Conservation (phyloP, 768 basidiomycete genomes). For the Leccinellum albellum region DNA sequence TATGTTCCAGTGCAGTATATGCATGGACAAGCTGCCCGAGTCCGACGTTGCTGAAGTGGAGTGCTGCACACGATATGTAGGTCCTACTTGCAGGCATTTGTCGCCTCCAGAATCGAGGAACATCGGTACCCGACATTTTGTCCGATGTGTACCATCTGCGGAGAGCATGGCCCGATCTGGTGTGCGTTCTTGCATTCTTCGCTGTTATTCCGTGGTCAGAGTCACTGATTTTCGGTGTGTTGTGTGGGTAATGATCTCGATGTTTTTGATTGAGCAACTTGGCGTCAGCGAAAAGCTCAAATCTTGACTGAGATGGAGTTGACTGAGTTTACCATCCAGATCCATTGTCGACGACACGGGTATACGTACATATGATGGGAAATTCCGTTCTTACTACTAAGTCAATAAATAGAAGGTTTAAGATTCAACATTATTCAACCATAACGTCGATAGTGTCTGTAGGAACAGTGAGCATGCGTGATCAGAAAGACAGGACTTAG, state of each 20-base stretch:
- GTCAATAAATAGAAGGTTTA: no score
- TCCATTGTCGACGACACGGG: slow-evolving; percentile 51
- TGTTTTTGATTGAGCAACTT: slow-evolving; percentile 38
- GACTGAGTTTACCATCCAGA: slow-evolving; percentile 37
- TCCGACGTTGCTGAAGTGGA: slow-evolving; percentile 40
- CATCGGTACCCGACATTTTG: slow-evolving; percentile 59
- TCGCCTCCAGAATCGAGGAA: slow-evolving; percentile 45
- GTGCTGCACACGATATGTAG: slow-evolving; percentile 57
- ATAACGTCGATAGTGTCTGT: slow-evolving; percentile 93
- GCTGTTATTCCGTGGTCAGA: neutral
- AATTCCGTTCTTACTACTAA: no score
- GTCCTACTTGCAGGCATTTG: slow-evolving; percentile 43
- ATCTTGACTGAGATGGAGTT: slow-evolving; percentile 48
- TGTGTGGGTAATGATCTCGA: slow-evolving; percentile 35
- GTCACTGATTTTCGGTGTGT: neutral
- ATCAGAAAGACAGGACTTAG: slow-evolving; percentile 3
- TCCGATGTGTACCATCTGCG: slow-evolving; percentile 45
- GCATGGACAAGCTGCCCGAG: slow-evolving; percentile 46
- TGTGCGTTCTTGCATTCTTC: slow-evolving; percentile 18
- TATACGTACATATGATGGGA: no score
- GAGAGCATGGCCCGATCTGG: slow-evolving; percentile 23
- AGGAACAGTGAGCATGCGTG: neutral
- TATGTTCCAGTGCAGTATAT: slow-evolving; percentile 52
- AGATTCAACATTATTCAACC: no score
- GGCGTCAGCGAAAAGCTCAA: slow-evolving; percentile 40